These are phyloP conservation scores for Plasmodium fragile DNA, from an alignment of 169 alveolate species.

Conservation along the genomic window DNA sequence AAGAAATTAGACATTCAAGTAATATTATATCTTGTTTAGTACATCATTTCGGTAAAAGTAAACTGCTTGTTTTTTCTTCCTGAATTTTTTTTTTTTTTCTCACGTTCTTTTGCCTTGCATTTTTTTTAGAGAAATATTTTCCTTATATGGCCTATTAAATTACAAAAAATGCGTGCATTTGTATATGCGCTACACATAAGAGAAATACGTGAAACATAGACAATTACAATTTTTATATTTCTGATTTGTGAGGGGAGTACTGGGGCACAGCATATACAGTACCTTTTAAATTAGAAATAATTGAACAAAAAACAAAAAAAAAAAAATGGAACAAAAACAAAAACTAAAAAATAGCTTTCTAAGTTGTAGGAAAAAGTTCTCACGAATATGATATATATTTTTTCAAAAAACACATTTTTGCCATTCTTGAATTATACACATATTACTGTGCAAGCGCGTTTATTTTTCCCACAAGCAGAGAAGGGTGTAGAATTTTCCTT, in stretches of 20 bases:
- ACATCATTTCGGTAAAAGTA: neutral
- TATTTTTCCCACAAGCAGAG: neutral
- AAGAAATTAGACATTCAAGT: neutral
- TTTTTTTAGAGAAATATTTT: constrained; percentile 14
- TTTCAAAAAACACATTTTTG: constrained; percentile 21
- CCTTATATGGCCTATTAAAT: constrained; percentile 5
- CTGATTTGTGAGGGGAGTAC: neutral
- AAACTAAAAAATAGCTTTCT: neutral
- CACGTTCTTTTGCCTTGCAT: constrained; percentile 7
- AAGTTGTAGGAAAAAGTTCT: neutral
- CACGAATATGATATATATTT: neutral
- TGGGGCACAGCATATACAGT: neutral
- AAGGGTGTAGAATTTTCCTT: constrained; percentile 24
- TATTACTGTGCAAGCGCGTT: neutral
- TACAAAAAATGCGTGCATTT: constrained; percentile 1
- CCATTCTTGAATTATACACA: neutral
- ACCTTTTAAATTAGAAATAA: constrained; percentile 11
- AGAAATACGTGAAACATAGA: neutral
- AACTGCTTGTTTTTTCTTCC: constrained; percentile 13
- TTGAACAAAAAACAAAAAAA: neutral
- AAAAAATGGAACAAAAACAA: neutral
- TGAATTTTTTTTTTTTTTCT: neutral
- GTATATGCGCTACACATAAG: neutral
- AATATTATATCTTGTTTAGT: neutral
- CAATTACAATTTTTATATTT: constrained; percentile 7